These are phyloP conservation scores for Fusarium sp. DNA, from an alignment of 2,329 filamentous ascomycete species.

Conservation along the genomic window DNA sequence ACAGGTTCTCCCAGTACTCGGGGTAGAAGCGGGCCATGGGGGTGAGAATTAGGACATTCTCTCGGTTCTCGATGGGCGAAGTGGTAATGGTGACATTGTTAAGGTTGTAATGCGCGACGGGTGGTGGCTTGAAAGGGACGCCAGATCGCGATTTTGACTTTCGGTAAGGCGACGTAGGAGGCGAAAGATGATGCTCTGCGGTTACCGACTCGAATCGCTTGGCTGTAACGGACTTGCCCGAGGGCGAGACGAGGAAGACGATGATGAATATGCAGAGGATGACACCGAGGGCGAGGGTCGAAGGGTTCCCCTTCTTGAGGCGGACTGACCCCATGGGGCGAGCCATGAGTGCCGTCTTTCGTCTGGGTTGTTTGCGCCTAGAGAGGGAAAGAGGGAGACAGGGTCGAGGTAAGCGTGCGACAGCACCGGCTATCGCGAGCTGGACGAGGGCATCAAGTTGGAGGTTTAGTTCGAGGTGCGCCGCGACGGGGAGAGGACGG, in stretches of 20 bases:
- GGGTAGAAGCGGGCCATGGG: slow-evolving; percentile 94
- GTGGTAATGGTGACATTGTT: slow-evolving; percentile 91
- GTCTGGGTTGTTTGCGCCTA: slow-evolving; percentile 11
- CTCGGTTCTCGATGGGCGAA: slow-evolving; percentile 80
- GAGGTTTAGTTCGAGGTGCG: slow-evolving; percentile 21
- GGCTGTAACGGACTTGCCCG: slow-evolving; percentile 62
- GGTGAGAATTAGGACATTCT: slow-evolving; percentile 91
- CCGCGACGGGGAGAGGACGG: slow-evolving; percentile 18
- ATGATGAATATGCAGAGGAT: slow-evolving; percentile 80
- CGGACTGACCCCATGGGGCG: slow-evolving; percentile 73
- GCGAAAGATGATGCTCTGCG: slow-evolving; percentile 58
- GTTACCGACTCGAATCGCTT: slow-evolving; percentile 60
- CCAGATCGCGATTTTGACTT: slow-evolving; percentile 52
- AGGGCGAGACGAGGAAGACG: slow-evolving; percentile 69
- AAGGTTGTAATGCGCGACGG: slow-evolving; percentile 92
- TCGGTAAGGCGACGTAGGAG: slow-evolving; percentile 57
- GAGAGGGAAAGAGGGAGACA: slow-evolving; percentile 2
- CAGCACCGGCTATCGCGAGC: slow-evolving; percentile 37
- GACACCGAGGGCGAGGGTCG: slow-evolving; percentile 78
- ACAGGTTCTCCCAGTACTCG: slow-evolving; percentile 93
- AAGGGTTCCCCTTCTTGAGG: slow-evolving; percentile 83
- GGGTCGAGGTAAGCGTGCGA: slow-evolving; percentile 17
- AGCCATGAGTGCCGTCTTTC: slow-evolving; percentile 57
- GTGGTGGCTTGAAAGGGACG: slow-evolving; percentile 69
- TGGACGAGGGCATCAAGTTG: slow-evolving; percentile 41